Evolutionary conservation across 768 basidiomycete genomes (phyloP), one percentile per base, ranked within the genome.

Genomic region (Suillus weaverae): DNA sequence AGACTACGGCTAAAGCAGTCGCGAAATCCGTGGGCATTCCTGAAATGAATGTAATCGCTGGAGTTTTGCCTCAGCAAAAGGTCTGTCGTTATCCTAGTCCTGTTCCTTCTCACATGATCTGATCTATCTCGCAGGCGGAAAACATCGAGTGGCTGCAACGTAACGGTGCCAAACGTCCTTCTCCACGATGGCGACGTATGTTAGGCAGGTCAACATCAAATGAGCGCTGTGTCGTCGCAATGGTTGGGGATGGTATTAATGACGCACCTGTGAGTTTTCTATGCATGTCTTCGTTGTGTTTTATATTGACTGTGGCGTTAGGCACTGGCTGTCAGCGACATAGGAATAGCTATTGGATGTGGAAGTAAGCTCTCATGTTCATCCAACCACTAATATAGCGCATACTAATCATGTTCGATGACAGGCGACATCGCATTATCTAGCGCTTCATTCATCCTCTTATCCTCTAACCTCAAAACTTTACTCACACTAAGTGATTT

Each of bases 11-110:
- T 0, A 78, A 78, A 57, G 89, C 92, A 20, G 88, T 95, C 35
- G 93, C 90, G 0, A 76, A 75, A 64, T 78, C 75, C 62, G 86
- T 92, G 2, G 91, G 91, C 5, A 90, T 95, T 61, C 81, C 86
- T 0, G 74, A 79, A 44, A 78, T 78, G 32, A 87, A 91, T 67
- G 89, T 95, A 51, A 86, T 89, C 62, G 92, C 92, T 22, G 90
- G 88, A 0, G 91, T 93, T 0, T 80, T 94, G 4, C 94, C 94
- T 4, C 88, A 92, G 54, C 89, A 91, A 69, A 95, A 95, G 80
- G 89, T 86, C 56, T 56, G 75, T 39, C 9, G 2, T 38, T 36
- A 4, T 22, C 26, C 50, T 5, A 22, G 8, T 46, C 13, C 11
- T 13, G 11, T 13, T 36, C n/a, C 20, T 22, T 22, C 1, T 38